Conservation (phyloP, 2,329 filamentous ascomycete genomes). For the Fusarium decemcellulare region DNA sequence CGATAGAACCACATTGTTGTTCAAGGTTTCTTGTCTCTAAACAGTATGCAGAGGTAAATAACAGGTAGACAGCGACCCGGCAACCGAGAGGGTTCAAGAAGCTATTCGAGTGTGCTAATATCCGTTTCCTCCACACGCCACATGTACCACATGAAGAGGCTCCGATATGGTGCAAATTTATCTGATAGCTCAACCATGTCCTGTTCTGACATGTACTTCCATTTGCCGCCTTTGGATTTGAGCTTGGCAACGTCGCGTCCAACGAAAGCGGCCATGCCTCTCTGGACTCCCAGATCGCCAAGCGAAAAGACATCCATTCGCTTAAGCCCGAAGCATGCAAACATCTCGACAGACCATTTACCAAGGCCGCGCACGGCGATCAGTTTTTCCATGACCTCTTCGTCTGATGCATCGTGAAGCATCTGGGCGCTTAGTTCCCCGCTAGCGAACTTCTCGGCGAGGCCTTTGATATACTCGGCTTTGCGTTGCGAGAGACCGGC, state of each 20-base stretch:
- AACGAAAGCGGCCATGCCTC: constrained; percentile 90
- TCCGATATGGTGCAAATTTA: constrained; percentile 88
- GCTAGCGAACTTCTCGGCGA: constrained; percentile 83
- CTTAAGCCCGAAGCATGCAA: constrained; percentile 95
- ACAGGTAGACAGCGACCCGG: constrained; percentile 33
- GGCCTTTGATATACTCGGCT: constrained; percentile 91
- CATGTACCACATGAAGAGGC: constrained; percentile 99
- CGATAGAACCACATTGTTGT: constrained; percentile 17
- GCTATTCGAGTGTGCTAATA: constrained; percentile 70
- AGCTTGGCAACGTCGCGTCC: constrained; percentile 88
- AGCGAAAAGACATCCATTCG: constrained; percentile 93
- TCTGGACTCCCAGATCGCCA: constrained; percentile 93
- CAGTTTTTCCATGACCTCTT: constrained; percentile 85
- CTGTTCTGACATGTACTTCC: constrained; percentile 96
- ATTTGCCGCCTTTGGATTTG: constrained; percentile 87
- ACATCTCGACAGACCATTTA: constrained; percentile 97
- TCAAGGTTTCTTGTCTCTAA: constrained; percentile 8
- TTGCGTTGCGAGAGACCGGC: constrained; percentile 95
- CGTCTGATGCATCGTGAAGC: constrained; percentile 84
- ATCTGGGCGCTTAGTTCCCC: constrained; percentile 84
- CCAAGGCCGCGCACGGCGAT: constrained; percentile 91
- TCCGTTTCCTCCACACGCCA: constrained; percentile 90
- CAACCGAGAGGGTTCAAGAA: constrained; percentile 19
- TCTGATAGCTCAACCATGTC: constrained; percentile 91
- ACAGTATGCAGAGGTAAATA: background rate